Evolutionary conservation across 2,329 filamentous ascomycete species (phyloP).

Genomic region (Hirsutella thompsonii): DNA sequence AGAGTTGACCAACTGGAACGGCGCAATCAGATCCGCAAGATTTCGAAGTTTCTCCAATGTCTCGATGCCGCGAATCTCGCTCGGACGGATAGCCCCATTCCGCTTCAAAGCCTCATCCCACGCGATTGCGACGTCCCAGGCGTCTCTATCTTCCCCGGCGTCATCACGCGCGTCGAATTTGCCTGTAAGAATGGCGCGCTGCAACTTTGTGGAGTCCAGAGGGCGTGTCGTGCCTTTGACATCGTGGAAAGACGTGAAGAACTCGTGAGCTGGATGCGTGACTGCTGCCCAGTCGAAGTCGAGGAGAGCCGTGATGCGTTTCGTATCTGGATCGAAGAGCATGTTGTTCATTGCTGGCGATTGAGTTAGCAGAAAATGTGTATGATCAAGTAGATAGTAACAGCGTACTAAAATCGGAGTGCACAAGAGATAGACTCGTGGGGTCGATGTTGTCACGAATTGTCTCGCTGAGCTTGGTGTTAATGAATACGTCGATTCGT

Average conservation of each 20-base stretch:
- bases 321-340: slow-evolving; percentile 9
- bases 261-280: slow-evolving; percentile 13
- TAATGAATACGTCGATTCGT: slow-evolving; percentile 7
- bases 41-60: too few species aligned
- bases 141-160: too few species aligned
- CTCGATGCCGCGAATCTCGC: too few species aligned
- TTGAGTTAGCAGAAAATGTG: not conserved
- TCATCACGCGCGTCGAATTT: too few species aligned
- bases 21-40: too few species aligned
- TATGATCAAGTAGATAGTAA: not conserved
- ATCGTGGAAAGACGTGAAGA: slow-evolving; percentile 4
- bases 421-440: not conserved
- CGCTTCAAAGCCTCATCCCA: too few species aligned
- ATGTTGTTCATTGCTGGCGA: slow-evolving; percentile 15
- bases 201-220: too few species aligned
- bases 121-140: too few species aligned
- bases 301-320: slow-evolving; percentile 12
- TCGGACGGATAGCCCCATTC: too few species aligned
- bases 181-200: too few species aligned
- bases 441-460: slow-evolving; percentile 7
- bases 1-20: too few species aligned
- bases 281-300: slow-evolving; percentile 15
- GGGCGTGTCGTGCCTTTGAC: not conserved
- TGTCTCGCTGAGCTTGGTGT: slow-evolving; percentile 2
- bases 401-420: not conserved